Base-by-base conservation (phyloP, 768 basidiomycete genomes). In the Pleurotus salmoneostramineus region DNA sequence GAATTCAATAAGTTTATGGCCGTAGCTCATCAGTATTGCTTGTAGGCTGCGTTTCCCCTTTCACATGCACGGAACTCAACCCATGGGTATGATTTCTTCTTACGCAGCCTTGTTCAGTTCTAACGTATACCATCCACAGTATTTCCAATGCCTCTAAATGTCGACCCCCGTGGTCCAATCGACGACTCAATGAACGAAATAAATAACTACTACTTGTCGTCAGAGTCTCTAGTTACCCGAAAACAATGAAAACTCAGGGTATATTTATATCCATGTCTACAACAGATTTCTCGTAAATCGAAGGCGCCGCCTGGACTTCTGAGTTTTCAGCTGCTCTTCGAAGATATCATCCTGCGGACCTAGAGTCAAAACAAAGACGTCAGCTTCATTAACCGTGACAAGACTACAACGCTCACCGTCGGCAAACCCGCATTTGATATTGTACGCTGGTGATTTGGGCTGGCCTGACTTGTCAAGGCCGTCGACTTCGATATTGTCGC, bases 311-410 rank as follows among this genome's bases (percentile, higher is more conserved):
- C 50, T 36, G 10, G 35, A 4, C 32, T 14, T 12, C 11, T 21
- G 12, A 6, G 50, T 1, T 3, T 27, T 27, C 8, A 14, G n/a
- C 1, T 8, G 37, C 37, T 8, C 0, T 49, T 49, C 60, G 60
- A 79, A 79, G 60, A 79, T 78, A 60, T 79, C 75, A 47, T 77
- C 72, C 60, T 78, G 78, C 0, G 77, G 71, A 59, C 77, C 77
- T 77, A 45, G 21, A 27, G 21, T 27, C 3, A 10, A 56, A 52
- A 27, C 34, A 48, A 35, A 27, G 56, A 37, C 11, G 17, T 10
- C 32, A 46, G 52, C 43, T 42, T 27, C 58, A 15, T 44, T 15
- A 14, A 34, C 33, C 56, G 3, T 21, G 34, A 32, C 32, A 21
- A 60, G n/a, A 27, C 46, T 43, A 37, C 15, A 34, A 36, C 35